phyloP scores from a whole-genome alignment of 2,329 filamentous ascomycete genomes.

The Elsinoe australis region DNA sequence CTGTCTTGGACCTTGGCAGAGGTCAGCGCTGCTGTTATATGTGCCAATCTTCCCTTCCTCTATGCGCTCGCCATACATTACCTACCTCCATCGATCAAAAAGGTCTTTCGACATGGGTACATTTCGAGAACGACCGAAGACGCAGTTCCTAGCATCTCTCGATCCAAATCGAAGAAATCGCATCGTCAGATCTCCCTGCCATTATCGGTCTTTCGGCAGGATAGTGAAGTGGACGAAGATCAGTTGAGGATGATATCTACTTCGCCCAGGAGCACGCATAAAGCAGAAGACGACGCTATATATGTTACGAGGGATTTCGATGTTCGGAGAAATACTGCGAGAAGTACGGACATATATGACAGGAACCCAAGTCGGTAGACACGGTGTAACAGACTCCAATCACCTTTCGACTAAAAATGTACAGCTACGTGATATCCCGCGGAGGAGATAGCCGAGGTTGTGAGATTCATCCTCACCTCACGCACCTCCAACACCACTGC shows the following conservation, averaged over 20 bases:
- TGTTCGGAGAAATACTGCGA: neutral
- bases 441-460: too few relatives aligned
- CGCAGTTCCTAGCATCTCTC: neutral
- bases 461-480: too few relatives aligned
- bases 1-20: conserved; percentile 10
- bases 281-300: neutral
- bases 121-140: conserved; percentile 1
- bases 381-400: too few relatives aligned
- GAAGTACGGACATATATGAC: too few relatives aligned
- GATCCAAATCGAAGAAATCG: neutral
- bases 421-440: too few relatives aligned
- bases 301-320: conserved; percentile 7
- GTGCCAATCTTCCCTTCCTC: conserved; percentile 4
- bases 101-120: conserved; percentile 7
- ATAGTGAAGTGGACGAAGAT: conserved; percentile 1
- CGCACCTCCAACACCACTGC: too few relatives aligned
- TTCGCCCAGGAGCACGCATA: neutral
- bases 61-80: conserved; percentile 3
- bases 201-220: conserved; percentile 3
- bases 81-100: conserved; percentile 3
- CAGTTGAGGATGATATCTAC: conserved; percentile 4
- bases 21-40: conserved; percentile 4
- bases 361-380: too few relatives aligned
- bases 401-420: too few relatives aligned
- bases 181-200: neutral